Percentiles rank a stretch among this genome's conserved stretches.
Evolutionary conservation across 139 green algal species (phyloP).

Genomic region (Helicosporidium sp.): DNA sequence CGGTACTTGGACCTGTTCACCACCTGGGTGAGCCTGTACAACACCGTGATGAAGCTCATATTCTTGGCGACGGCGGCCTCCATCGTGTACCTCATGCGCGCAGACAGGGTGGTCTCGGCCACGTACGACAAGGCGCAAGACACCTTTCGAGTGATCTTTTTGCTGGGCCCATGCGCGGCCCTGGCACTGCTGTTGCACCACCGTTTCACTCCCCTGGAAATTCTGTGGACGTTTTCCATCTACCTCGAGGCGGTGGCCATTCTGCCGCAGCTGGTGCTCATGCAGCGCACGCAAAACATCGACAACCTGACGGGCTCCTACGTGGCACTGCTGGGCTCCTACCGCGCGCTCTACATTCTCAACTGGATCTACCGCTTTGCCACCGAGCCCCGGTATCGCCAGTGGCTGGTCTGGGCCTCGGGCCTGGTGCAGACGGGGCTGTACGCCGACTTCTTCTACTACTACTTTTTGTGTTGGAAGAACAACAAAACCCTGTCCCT

Average conservation of each 20-base stretch:
- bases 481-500: conserved; percentile 72
- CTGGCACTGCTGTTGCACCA: conserved; percentile 64
- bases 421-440: conserved; percentile 79
- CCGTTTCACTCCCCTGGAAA: conserved; percentile 47
- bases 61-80: conserved; percentile 60
- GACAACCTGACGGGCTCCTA: conserved; percentile 99
- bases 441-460: conserved; percentile 99
- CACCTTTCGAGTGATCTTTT: conserved; percentile 74
- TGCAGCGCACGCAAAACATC: conserved; percentile 96
- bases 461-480: conserved; percentile 64
- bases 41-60: conserved; percentile 94
- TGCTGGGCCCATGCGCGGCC: conserved; percentile 53
- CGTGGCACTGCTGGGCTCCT: conserved; percentile 86
- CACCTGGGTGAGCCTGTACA: conserved; percentile 89
- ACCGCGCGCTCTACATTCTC: conserved; percentile 89
- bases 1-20: conserved; percentile 93
- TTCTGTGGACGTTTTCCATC: conserved; percentile 97
- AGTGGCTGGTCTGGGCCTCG: conserved; percentile 77
- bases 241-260: conserved; percentile 97
- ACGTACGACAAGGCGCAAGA: conserved; percentile 94
- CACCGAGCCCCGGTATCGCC: conserved; percentile 73
- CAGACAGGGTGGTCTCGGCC: conserved; percentile 59
- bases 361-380: conserved; percentile 97
- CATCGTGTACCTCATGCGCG: conserved; percentile 87
- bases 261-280: conserved; percentile 90